These are phyloP conservation scores for Anthracocystis walkeri DNA, from an alignment of 1,284 basidiomycete species.

Conservation along the genomic window DNA sequence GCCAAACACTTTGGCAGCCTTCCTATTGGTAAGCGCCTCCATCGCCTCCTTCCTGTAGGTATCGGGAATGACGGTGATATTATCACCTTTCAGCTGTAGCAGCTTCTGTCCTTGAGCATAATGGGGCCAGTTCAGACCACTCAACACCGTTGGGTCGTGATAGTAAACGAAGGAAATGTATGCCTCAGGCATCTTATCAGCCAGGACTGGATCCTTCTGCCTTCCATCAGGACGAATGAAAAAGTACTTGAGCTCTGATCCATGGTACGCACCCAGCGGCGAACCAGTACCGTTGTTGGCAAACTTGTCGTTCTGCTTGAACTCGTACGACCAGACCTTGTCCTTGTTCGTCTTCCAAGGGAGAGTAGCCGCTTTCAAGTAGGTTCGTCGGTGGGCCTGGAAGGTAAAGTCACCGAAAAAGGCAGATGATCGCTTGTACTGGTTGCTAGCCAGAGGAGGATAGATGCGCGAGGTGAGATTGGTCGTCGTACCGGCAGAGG, in stretches of 20 bases:
- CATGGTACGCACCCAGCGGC: constrained; percentile 31
- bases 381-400: constrained; percentile 31
- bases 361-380: constrained; percentile 12
- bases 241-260: constrained; percentile 32
- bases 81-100: constrained; percentile 45
- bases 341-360: constrained; percentile 17
- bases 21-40: constrained; percentile 26
- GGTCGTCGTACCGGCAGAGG: constrained; percentile 24
- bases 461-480: constrained; percentile 22
- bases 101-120: constrained; percentile 18
- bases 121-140: constrained; percentile 28
- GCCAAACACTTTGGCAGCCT: constrained; percentile 28
- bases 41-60: constrained; percentile 46
- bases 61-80: constrained; percentile 36
- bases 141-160: constrained; percentile 30
- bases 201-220: constrained; percentile 26
- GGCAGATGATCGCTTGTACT: constrained; percentile 31
- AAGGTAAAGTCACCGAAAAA: constrained; percentile 50
- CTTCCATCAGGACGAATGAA: constrained; percentile 30
- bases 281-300: constrained; percentile 22
- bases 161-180: constrained; percentile 40
- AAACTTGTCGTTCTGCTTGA: constrained; percentile 39
- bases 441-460: constrained; percentile 24
- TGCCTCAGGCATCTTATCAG: constrained; percentile 26
- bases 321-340: constrained; percentile 34